Evolutionary conservation across 1,139 yeast species (phyloP).

Genomic region (Scheffersomyces stambukii): DNA sequence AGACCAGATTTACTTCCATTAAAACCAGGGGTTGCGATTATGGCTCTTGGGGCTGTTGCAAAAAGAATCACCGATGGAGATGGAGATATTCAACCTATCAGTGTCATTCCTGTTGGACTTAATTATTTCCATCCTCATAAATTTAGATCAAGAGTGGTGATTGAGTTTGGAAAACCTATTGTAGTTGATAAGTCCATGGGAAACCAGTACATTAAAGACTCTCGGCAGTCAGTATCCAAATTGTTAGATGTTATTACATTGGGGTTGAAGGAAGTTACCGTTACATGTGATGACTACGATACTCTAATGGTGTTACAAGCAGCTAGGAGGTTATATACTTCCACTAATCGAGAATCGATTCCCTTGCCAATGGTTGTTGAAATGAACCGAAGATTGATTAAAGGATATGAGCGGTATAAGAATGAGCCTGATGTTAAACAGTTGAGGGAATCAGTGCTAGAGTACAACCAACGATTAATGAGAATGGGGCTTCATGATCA

Average conservation of each 20-base stretch:
- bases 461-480: conserved; percentile 31
- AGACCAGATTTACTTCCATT: conserved; percentile 38
- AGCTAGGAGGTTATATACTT: conserved; percentile 49
- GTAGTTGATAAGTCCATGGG: conserved; percentile 30
- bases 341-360: conserved; percentile 27
- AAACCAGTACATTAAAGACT: conserved; percentile 30
- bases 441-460: conserved; percentile 30
- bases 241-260: conserved; percentile 67
- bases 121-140: conserved; percentile 45
- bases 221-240: conserved; percentile 65
- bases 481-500: conserved; percentile 41
- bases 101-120: conserved; percentile 44
- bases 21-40: conserved; percentile 47
- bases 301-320: conserved; percentile 94
- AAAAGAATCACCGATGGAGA: conserved; percentile 14
- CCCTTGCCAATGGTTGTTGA: conserved; percentile 45
- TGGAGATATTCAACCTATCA: conserved; percentile 26
- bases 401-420: conserved; percentile 35
- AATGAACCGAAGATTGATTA: conserved; percentile 40
- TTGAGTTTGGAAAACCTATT: conserved; percentile 45
- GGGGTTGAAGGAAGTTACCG: conserved; percentile 83
- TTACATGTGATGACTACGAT: conserved; percentile 91
- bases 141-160: conserved; percentile 44
- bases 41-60: conserved; percentile 46
- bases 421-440: conserved; percentile 32